A percentile compares a stretch with the other conserved stretches of the same genome.
Evolutionary conservation across 495 filamentous ascomycete genomes (phyloP).

Genomic region (Trypethelium eluteriae): DNA sequence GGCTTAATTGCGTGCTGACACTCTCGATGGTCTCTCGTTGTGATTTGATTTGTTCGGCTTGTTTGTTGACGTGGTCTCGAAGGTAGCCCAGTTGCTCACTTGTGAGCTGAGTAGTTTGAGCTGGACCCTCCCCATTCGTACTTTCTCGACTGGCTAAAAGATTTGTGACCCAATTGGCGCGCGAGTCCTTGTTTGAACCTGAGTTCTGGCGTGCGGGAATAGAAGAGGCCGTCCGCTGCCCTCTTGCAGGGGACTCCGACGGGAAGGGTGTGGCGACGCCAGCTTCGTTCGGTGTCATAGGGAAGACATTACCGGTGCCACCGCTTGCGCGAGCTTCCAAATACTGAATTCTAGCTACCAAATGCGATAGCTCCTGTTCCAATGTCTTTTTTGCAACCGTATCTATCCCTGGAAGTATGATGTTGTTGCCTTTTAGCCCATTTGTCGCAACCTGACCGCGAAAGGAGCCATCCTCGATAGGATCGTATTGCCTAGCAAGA

Average conservation of each 20-base stretch:
- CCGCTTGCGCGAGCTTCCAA: constrained; percentile 41
- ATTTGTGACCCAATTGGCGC: constrained; percentile 35
- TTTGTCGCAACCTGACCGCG: constrained; percentile 29
- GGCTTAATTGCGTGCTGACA: constrained; percentile 34
- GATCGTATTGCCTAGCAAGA: constrained; percentile 34
- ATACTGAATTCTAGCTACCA: constrained; percentile 41
- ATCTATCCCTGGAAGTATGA: constrained; percentile 41
- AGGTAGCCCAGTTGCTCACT: constrained; percentile 42
- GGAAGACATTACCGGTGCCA: constrained; percentile 33
- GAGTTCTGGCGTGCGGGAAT: constrained; percentile 25
- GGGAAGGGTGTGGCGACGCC: constrained; percentile 16
- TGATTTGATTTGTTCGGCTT: constrained; percentile 47
- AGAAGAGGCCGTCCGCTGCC: neutral
- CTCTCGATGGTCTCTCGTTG: constrained; percentile 52
- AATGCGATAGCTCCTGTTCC: constrained; percentile 41
- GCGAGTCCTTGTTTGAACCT: constrained; percentile 25
- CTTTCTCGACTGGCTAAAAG: constrained; percentile 31
- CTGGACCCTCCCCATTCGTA: constrained; percentile 26
- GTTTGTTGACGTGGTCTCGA: constrained; percentile 44
- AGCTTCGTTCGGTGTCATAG: constrained; percentile 38
- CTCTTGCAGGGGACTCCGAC: constrained; percentile 15
- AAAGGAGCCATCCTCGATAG: constrained; percentile 29
- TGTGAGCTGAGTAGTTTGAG: constrained; percentile 31
- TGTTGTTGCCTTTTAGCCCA: constrained; percentile 28
- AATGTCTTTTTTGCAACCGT: constrained; percentile 40